Conservation (phyloP, 805 yeast species). For the Starmerella floricola region DNA sequence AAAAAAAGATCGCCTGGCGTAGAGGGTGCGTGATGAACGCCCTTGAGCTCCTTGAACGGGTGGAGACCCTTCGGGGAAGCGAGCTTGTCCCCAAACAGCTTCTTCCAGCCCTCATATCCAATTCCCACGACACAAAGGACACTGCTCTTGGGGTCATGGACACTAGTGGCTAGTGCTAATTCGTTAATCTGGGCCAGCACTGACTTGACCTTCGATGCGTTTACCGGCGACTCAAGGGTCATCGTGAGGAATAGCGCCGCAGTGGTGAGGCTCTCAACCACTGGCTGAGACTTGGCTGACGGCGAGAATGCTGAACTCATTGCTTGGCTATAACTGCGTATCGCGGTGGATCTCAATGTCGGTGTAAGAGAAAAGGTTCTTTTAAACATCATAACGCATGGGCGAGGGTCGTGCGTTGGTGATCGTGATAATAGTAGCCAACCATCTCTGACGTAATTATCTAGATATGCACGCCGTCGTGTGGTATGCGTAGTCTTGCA, state of each 20-base stretch:
- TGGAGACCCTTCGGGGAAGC: constrained; percentile 21
- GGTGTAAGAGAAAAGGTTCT: background rate
- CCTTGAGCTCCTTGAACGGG: constrained; percentile 20
- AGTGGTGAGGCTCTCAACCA: constrained; percentile 7
- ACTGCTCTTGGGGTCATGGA: background rate
- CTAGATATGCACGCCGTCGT: too few relatives aligned
- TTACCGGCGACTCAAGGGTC: constrained; percentile 2
- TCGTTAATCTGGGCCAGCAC: constrained; percentile 6
- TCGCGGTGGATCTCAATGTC: too few relatives aligned
- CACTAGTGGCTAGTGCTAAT: constrained; percentile 1
- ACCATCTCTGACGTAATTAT: background rate
- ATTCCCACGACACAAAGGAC: constrained; percentile 14
- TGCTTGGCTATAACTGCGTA: too few relatives aligned
- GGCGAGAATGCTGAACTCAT: background rate
- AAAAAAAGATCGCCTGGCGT: constrained; percentile 23
- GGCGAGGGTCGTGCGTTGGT: background rate
- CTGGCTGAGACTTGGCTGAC: constrained; percentile 6
- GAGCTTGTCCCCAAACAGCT: constrained; percentile 4
- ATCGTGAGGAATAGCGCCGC: constrained; percentile 11
- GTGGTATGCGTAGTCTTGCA: too few relatives aligned
- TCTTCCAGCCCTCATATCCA: constrained; percentile 19
- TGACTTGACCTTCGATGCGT: constrained; percentile 4
- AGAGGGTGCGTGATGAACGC: constrained; percentile 20
- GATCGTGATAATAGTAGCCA: background rate
- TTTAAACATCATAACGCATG: background rate